Base-by-base conservation (phyloP, 208 protist genomes). In the Porcisia deanei region DNA sequence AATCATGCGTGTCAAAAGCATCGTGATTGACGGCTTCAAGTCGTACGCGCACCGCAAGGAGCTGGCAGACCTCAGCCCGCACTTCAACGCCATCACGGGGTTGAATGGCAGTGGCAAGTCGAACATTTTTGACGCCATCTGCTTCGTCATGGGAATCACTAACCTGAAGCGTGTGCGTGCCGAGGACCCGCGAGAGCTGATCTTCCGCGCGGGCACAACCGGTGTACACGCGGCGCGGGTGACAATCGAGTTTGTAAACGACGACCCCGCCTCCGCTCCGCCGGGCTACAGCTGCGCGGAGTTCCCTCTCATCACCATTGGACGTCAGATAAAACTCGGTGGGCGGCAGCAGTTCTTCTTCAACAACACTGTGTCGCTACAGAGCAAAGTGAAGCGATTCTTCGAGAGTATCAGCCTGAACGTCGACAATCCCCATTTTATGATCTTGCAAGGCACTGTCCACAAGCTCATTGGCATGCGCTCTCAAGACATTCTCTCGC, bases 1-100 rank as follows among this genome's bases (percentile, higher is more conserved):
- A 1, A 16, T 71, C 3, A 99, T 99, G 99, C 98, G 97, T 77
- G 98, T 99, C 49, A 96, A 99, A 77, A 95, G 99, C 79, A 98
- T 99, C 60, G 98, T 99, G 22, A 87, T 99, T 55, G 99, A 99
- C 81, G 99, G 99, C 30, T 99, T 99, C 91, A 99, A 99, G 91
- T 99, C 98, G 34, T 99, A 99, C 88, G 98, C 98, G 25, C 90
- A 95, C 67, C 90, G 98, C 69, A 99, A 98, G 14, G 95, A 98
- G 53, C 85, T 99, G 41, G 84, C 84, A 3, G 94, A 97, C 34
- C 99, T 99, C 71, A 99, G 99, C 86, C 87, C 85, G 22, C 90
- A 98, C 70, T 99, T 99, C 84, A 99, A 99, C 87, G 99, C 99
- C 43, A 99, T 99, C 67, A 99, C 99, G 1, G 99, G 99, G 18